Evolutionary conservation across 2,329 filamentous ascomycete species (phyloP).

Genomic region (Xylariaceae sp.): DNA sequence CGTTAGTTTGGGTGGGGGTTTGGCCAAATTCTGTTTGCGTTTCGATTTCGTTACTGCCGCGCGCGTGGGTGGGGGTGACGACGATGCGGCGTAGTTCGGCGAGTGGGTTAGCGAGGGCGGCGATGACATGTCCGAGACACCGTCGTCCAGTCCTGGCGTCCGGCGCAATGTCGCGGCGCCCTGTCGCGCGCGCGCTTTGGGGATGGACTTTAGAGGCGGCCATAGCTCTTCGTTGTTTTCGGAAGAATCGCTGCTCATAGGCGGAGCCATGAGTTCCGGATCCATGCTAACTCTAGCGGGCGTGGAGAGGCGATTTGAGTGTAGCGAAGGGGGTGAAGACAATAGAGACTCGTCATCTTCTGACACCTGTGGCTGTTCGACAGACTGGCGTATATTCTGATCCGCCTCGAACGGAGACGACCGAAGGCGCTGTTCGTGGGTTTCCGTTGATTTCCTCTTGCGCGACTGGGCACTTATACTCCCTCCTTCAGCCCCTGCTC

Average conservation of each 20-base stretch:
- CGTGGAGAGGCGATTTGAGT: constrained; percentile 28
- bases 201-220: constrained; percentile 48
- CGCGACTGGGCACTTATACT: constrained; percentile 36
- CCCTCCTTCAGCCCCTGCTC: constrained; percentile 19
- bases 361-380: constrained; percentile 23
- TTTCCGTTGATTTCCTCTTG: constrained; percentile 53
- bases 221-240: constrained; percentile 40
- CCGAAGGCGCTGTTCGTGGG: constrained; percentile 33
- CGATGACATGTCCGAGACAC: constrained; percentile 53
- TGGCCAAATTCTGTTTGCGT: constrained; percentile 30
- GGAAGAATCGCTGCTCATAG: constrained; percentile 47
- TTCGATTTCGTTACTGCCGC: constrained; percentile 30
- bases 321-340: constrained; percentile 21
- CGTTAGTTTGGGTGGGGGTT: constrained; percentile 40
- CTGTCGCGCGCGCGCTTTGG: constrained; percentile 37
- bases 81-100: constrained; percentile 44
- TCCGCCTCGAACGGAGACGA: constrained; percentile 31
- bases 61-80: constrained; percentile 26
- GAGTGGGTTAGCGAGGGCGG: constrained; percentile 63
- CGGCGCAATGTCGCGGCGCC: constrained; percentile 25
- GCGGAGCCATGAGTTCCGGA: constrained; percentile 49
- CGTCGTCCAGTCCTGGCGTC: constrained; percentile 36
- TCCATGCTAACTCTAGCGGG: constrained; percentile 34
- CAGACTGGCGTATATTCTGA: constrained; percentile 17
- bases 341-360: constrained; percentile 22